These are phyloP conservation scores for Rutidosis leptorrhynchoides DNA, from an alignment of 129 eudicot species.

Conservation along the genomic window DNA sequence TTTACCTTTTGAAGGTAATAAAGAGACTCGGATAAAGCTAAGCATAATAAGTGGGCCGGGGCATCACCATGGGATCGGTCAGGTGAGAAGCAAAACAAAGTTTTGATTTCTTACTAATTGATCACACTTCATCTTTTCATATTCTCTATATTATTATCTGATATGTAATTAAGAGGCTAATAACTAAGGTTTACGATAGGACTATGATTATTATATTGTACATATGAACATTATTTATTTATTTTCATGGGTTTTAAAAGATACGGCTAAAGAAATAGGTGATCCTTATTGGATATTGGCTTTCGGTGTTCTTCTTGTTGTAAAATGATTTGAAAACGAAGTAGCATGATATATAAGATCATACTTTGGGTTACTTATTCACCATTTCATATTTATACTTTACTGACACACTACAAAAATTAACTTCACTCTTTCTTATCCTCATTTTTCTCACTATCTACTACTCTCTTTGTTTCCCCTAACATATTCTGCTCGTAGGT, in stretches of 20 bases:
- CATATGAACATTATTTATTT: neutral
- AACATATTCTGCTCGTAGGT: slow-evolving; percentile 68
- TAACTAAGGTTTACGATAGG: neutral
- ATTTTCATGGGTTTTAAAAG: neutral
- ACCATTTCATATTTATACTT: too few relatives aligned
- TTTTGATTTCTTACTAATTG: slow-evolving; percentile 6
- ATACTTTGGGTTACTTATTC: too few relatives aligned
- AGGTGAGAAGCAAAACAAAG: slow-evolving; percentile 61
- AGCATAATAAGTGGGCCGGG: slow-evolving; percentile 52
- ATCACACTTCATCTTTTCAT: neutral
- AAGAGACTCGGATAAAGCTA: slow-evolving; percentile 47
- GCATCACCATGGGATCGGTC: slow-evolving; percentile 69
- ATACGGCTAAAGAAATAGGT: neutral
- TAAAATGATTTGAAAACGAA: too few relatives aligned
- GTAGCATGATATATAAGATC: too few relatives aligned
- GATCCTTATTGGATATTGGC: neutral
- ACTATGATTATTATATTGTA: neutral
- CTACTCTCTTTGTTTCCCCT: slow-evolving; percentile 38
- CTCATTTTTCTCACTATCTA: slow-evolving; percentile 32
- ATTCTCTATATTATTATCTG: neutral
- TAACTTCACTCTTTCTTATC: slow-evolving; percentile 45
- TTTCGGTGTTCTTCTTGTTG: too few relatives aligned
- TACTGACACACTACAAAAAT: too few relatives aligned
- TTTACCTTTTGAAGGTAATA: slow-evolving; percentile 58
- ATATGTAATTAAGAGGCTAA: neutral